Evolutionary conservation across 2,329 filamentous ascomycete genomes (phyloP).

Genomic region (Fusarium palustre): DNA sequence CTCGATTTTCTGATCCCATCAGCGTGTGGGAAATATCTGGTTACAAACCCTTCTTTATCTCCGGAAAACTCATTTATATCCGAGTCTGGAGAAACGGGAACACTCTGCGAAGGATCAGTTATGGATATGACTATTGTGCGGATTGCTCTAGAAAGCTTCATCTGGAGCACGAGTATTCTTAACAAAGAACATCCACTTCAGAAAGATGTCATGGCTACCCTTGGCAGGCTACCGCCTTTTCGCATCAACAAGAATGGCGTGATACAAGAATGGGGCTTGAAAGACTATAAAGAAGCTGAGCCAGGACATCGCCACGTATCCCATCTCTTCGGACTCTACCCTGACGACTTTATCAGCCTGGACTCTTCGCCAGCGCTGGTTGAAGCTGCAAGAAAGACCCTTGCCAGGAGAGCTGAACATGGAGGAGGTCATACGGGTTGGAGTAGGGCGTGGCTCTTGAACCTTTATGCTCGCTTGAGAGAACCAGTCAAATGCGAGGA

Average conservation of each 20-base stretch:
- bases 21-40: constrained; percentile 44
- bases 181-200: constrained; percentile 12
- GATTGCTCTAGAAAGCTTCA: constrained; percentile 40
- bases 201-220: constrained; percentile 1
- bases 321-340: constrained; percentile 62
- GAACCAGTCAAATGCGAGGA: constrained; percentile 24
- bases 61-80: constrained; percentile 45
- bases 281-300: constrained; percentile 56
- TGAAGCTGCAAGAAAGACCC: constrained; percentile 46
- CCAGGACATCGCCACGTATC: constrained; percentile 64
- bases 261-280: constrained; percentile 56
- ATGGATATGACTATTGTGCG: constrained; percentile 41
- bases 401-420: constrained; percentile 47
- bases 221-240: constrained; percentile 22
- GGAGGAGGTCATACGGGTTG: constrained; percentile 63
- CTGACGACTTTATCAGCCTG: constrained; percentile 50
- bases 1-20: constrained; percentile 52
- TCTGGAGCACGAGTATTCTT: constrained; percentile 28
- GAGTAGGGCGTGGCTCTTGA: constrained; percentile 64
- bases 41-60: constrained; percentile 45
- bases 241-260: constrained; percentile 32
- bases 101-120: constrained; percentile 46
- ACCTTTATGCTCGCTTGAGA: constrained; percentile 59
- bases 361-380: constrained; percentile 37
- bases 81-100: constrained; percentile 16